Conservation (phyloP, 2,329 filamentous ascomycete species). For the Cephalotrichum gorgonifer region DNA sequence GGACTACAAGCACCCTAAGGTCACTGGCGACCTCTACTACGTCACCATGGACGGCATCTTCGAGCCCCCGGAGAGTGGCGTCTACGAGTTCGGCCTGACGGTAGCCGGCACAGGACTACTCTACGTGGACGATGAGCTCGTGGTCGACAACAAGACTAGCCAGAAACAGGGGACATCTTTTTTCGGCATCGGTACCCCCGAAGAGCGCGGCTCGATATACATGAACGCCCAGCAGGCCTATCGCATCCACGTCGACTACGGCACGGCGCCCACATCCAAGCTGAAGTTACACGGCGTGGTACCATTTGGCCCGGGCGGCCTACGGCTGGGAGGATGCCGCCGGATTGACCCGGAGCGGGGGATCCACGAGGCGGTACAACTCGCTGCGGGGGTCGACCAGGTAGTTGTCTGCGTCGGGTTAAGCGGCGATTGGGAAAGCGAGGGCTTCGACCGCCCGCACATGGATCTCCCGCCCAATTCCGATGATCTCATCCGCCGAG, state of each 20-base stretch:
- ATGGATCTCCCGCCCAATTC: slow-evolving; percentile 66
- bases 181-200: slow-evolving; percentile 54
- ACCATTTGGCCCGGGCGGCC: slow-evolving; percentile 46
- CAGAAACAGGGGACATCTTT: slow-evolving; percentile 54
- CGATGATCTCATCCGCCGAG: slow-evolving; percentile 59
- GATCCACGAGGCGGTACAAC: slow-evolving; percentile 54
- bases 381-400: slow-evolving; percentile 62
- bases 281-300: slow-evolving; percentile 39
- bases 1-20: slow-evolving; percentile 40
- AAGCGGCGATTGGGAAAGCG: slow-evolving; percentile 73
- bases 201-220: slow-evolving; percentile 48
- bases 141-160: slow-evolving; percentile 57
- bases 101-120: slow-evolving; percentile 56
- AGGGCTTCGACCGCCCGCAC: slow-evolving; percentile 67
- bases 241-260: slow-evolving; percentile 48
- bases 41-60: slow-evolving; percentile 51
- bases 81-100: slow-evolving; percentile 56
- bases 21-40: slow-evolving; percentile 43
- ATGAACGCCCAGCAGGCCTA: slow-evolving; percentile 51
- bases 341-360: slow-evolving; percentile 46
- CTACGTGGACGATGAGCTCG: slow-evolving; percentile 49
- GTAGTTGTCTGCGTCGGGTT: slow-evolving; percentile 70
- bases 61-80: slow-evolving; percentile 47
- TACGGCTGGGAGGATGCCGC: slow-evolving; percentile 51
- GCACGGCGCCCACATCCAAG: slow-evolving; percentile 46